phyloP scores from a whole-genome alignment of 768 basidiomycete genomes.

The Auriscalpium microsporum region DNA sequence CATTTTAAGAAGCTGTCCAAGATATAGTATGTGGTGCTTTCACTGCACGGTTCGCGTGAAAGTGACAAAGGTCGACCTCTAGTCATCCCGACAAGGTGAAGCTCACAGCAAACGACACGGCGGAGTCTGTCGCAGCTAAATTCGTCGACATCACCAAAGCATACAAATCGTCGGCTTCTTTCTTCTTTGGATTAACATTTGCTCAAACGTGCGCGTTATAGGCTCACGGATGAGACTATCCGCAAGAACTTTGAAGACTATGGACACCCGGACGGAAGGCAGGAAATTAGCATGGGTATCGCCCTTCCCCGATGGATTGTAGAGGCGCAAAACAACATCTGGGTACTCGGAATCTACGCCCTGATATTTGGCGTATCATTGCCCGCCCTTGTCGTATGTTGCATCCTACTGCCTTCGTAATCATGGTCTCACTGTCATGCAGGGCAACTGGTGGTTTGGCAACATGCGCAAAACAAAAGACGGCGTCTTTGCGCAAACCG shows the following conservation, averaged over 20 bases:
- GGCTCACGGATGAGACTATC: conserved; percentile 86
- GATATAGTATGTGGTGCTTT: conserved; percentile 49
- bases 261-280: conserved; percentile 95
- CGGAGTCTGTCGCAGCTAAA: conserved; percentile 74
- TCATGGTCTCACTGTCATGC: background rate
- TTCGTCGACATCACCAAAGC: conserved; percentile 96
- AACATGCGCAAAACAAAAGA: conserved; percentile 87
- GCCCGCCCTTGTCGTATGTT: conserved; percentile 70
- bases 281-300: conserved; percentile 89
- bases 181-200: background rate
- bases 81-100: conserved; percentile 98
- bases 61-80: background rate
- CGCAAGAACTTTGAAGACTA: conserved; percentile 84
- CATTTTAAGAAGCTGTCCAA: conserved; percentile 90
- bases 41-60: background rate
- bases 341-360: conserved; percentile 85
- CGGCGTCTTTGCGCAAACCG: conserved; percentile 72
- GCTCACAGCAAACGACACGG: conserved; percentile 71
- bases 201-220: conserved; percentile 20
- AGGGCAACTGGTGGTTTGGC: conserved; percentile 98
- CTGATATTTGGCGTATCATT: conserved; percentile 81
- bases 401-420: too few species aligned
- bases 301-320: conserved; percentile 92
- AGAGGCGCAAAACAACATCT: conserved; percentile 83
- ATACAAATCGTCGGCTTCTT: conserved; percentile 72